Evolutionary conservation across 1,284 basidiomycete species (phyloP).

Genomic region (Ustilago loliicola): DNA sequence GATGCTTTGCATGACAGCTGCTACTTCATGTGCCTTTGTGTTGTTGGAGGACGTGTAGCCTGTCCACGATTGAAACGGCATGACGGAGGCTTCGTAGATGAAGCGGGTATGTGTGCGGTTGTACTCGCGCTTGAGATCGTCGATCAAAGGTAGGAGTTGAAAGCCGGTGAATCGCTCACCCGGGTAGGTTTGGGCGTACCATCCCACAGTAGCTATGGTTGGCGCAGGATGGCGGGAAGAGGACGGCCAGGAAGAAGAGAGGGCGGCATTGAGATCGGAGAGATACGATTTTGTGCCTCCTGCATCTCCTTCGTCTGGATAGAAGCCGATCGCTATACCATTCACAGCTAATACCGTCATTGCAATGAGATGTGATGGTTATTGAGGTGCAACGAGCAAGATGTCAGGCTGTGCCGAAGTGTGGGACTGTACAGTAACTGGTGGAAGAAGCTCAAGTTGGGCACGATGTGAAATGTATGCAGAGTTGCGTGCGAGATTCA

Average conservation of each 20-base stretch:
- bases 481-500: slow-evolving; percentile 10
- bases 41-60: slow-evolving; percentile 28
- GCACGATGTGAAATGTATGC: background rate
- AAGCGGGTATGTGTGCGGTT: background rate
- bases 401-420: background rate
- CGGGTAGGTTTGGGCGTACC: slow-evolving; percentile 47
- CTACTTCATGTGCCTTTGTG: slow-evolving; percentile 27
- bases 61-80: slow-evolving; percentile 41
- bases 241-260: slow-evolving; percentile 12
- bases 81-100: slow-evolving; percentile 41
- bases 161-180: slow-evolving; percentile 28
- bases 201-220: slow-evolving; percentile 29
- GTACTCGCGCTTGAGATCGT: slow-evolving; percentile 30
- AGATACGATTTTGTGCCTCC: slow-evolving; percentile 36
- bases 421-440: background rate
- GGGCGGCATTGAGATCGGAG: slow-evolving; percentile 37
- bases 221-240: background rate
- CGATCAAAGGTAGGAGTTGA: slow-evolving; percentile 37
- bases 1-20: slow-evolving; percentile 20
- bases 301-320: slow-evolving; percentile 49
- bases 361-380: background rate
- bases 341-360: slow-evolving; percentile 12
- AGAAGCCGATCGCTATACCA: slow-evolving; percentile 32
- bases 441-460: background rate
- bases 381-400: background rate